These are phyloP conservation scores for Fusarium nanum DNA, from an alignment of 2,329 filamentous ascomycete genomes.

Conservation along the genomic window DNA sequence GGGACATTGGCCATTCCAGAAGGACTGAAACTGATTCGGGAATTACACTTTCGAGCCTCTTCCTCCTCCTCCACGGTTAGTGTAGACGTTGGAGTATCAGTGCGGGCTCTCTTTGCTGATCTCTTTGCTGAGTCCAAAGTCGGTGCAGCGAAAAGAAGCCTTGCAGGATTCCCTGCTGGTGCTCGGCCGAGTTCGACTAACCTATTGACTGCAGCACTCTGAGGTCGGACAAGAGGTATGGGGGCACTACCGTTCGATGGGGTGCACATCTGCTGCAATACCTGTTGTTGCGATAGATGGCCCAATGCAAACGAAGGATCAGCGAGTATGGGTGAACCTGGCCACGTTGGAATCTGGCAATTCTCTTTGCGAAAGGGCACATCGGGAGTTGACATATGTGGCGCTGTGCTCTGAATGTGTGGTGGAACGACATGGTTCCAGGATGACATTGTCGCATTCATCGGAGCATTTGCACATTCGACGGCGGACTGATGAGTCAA, in stretches of 20 bases:
- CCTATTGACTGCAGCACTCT: constrained; percentile 25
- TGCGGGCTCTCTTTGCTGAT: constrained; percentile 59
- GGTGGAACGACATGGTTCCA: not conserved
- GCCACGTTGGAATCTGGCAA: constrained; percentile 34
- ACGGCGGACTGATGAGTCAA: not conserved
- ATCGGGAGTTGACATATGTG: constrained; percentile 54
- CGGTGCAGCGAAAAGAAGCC: constrained; percentile 7
- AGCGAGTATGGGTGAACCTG: constrained; percentile 33
- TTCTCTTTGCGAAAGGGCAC: constrained; percentile 61
- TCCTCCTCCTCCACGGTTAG: constrained; percentile 62
- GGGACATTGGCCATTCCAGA: constrained; percentile 18
- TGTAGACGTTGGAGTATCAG: constrained; percentile 51
- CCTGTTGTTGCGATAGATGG: constrained; percentile 53
- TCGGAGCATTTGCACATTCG: not conserved
- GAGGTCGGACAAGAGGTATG: constrained; percentile 25
- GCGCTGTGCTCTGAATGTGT: not conserved
- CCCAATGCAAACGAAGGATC: constrained; percentile 29
- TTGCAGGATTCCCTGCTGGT: constrained; percentile 12
- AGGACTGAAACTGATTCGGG: constrained; percentile 41
- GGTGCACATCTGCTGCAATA: constrained; percentile 55
- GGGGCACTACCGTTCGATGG: constrained; percentile 41
- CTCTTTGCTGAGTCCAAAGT: constrained; percentile 46
- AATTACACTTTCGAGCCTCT: constrained; percentile 53
- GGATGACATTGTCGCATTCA: not conserved
- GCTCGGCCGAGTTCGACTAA: constrained; percentile 17